phyloP scores from a whole-genome alignment of 306 rosid species.

The Citrullus mucosospermus region DNA sequence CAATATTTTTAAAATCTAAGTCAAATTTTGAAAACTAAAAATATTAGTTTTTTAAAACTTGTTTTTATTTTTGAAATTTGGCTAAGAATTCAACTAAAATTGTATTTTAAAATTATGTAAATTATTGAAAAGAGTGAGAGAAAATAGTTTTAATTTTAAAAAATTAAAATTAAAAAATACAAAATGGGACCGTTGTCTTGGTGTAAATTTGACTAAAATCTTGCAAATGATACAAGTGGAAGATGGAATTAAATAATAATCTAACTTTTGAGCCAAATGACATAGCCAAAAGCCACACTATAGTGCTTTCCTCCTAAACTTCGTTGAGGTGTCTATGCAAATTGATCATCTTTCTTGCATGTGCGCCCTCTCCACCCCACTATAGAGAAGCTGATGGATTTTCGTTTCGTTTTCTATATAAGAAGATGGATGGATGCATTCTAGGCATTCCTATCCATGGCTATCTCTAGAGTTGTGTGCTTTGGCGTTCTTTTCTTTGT shows the following conservation, averaged over 20 bases:
- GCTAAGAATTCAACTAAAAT: too few species aligned
- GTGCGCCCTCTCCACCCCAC: neutral
- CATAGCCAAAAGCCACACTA: neutral
- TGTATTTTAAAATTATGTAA: too few species aligned
- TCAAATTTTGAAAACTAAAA: too few species aligned
- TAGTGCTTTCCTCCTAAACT: neutral
- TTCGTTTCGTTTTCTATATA: conserved; percentile 32
- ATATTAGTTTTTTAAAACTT: too few species aligned
- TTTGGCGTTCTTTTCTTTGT: conserved; percentile 30
- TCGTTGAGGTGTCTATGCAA: neutral
- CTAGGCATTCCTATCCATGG: conserved; percentile 31
- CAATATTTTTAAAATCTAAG: too few species aligned
- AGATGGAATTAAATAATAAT: neutral
- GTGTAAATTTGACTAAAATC: too few species aligned
- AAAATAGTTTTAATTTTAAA: too few species aligned
- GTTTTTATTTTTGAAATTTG: too few species aligned
- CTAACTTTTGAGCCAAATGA: neutral
- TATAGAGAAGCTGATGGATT: conserved; percentile 4
- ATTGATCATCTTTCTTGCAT: too few species aligned
- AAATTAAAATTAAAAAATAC: too few species aligned
- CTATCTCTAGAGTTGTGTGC: conserved; percentile 15
- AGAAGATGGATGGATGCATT: conserved; percentile 13
- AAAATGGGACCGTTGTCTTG: too few species aligned
- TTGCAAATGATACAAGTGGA: neutral
- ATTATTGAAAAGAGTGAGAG: too few species aligned